Conservation (phyloP, 371 early-diverging fungal genomes). For the Blastocladiella emersonii region DNA sequence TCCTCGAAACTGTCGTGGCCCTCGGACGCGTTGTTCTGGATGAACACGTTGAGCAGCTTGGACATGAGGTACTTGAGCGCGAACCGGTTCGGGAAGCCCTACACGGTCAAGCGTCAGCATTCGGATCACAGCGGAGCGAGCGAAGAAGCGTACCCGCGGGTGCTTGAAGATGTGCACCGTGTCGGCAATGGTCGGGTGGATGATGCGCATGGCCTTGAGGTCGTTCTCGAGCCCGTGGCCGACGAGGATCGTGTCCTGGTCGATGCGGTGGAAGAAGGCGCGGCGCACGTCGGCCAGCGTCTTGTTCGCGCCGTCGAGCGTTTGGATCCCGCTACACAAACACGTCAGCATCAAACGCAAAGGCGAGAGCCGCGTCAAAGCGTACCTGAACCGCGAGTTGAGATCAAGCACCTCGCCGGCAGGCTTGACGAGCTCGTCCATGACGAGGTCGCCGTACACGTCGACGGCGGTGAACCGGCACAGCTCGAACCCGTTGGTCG, state of each 20-base stretch:
- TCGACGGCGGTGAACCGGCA: constrained; percentile 55
- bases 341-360: not conserved
- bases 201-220: constrained; percentile 41
- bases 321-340: constrained; percentile 46
- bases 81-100: constrained; percentile 1
- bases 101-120: not conserved
- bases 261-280: constrained; percentile 19
- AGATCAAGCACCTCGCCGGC: constrained; percentile 48
- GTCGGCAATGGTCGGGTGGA: constrained; percentile 54
- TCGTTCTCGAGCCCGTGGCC: constrained; percentile 65
- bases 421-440: constrained; percentile 62
- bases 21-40: not conserved
- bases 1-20: constrained; percentile 8
- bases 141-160: not conserved
- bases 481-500: constrained; percentile 44
- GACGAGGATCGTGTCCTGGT: constrained; percentile 46
- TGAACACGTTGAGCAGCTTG: not conserved
- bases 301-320: constrained; percentile 39
- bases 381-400: constrained; percentile 36
- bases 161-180: constrained; percentile 27
- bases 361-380: not conserved
- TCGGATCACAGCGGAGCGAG: not conserved
- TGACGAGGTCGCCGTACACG: constrained; percentile 25
- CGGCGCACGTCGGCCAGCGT: constrained; percentile 21
- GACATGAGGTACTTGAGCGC: constrained; percentile 5